Evolutionary conservation across 1,284 basidiomycete species (phyloP), one percentile per base, ranked within the genome.

Genomic region (Malassezia yamatoensis): DNA sequence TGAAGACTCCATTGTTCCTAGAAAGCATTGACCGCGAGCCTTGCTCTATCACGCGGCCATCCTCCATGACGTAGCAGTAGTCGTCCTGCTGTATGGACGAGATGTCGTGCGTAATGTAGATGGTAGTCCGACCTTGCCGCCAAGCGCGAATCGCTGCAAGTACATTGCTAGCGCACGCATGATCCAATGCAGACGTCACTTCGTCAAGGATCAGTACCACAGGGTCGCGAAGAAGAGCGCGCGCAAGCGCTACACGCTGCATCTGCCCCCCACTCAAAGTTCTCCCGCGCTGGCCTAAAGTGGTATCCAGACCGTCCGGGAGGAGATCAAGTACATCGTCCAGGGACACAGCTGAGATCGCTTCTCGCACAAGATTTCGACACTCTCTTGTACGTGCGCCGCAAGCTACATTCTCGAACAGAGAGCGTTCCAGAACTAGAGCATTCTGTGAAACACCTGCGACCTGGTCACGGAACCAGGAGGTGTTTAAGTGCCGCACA

Each of bases 51-150:
- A 96, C 82, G 0, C 76, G 63, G 0, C 91, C 93, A 21, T 83
- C 78, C 62, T 84, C 83, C 79, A 98, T 83, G 4, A 96, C 85
- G 73, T 96, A 96, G 13, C 93, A 86, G 65, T 93, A 96, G 75
- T 96, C 91, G 15, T 79, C 76, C 0, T 78, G 52, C 4, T 78
- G 78, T 64, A 98, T 87, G 67, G 90, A 87, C 0, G 85, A 85
- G 11, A 96, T 82, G 68, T 96, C 91, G 75, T 96, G 93, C 0
- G 91, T 96, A 76, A 96, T 94, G 58, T 96, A 85, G 68, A 99
- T 85, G 0, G 93, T 98, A 0, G 91, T 94, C 69, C 83, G 84
- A 75, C 87, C 85, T 21, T 75, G 76, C 18, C 90, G 80, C 87
- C 89, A 91, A 16, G 77, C 76, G 70, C 87, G 87, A 76, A 96